Evolutionary conservation across 2,329 filamentous ascomycete genomes (phyloP), one percentile per base, ranked within the genome.

Genomic region (Grosmannia penicillata): DNA sequence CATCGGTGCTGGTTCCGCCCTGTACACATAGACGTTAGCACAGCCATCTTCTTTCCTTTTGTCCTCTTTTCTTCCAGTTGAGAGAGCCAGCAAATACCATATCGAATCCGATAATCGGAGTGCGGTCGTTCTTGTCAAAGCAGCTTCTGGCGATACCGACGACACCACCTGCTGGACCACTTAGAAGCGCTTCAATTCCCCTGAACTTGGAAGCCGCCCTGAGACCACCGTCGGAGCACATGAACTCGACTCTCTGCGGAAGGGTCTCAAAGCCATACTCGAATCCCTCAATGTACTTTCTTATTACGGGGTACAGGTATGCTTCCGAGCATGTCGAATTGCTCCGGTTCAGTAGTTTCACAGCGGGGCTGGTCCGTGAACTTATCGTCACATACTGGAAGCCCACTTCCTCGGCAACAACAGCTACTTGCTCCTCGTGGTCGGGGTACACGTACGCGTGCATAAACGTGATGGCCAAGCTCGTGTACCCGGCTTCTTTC

Each of bases 81-180:
- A n/a, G n/a, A n/a, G n/a, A n/a, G n/a, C n/a, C n/a, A n/a, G 7
- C 4, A 21, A 8, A 6, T 2, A 25, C 36, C 36, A 38, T 38
- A 23, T 38, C 37, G 31, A 35, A 35, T 24, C 32, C 37, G 19
- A 39, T 25, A 19, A 39, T n/a, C 9, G 37, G 30, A 4, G 30
- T 18, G 17, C 4, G 11, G 4, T 22, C 31, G 22, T 27, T 23
- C 10, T 36, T 14, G 22, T 24, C 29, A 26, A 17, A 40, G 15
- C 26, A 79, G 1, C 78, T 83, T n/a, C 79, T 61, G n/a, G 78
- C 78, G 56, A 82, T 81, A 8, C 78, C 78, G 6, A 82, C 77
- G 0, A 82, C 78, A 29, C 78, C 78, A 22, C 77, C 78, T 10
- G 39, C 35, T 2, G 39, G 33, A 17, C 27, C 33, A 18, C 29